Evolutionary conservation across 2,329 filamentous ascomycete genomes (phyloP), one percentile per base, ranked within the genome.

Genomic region (Mycogone perniciosa): DNA sequence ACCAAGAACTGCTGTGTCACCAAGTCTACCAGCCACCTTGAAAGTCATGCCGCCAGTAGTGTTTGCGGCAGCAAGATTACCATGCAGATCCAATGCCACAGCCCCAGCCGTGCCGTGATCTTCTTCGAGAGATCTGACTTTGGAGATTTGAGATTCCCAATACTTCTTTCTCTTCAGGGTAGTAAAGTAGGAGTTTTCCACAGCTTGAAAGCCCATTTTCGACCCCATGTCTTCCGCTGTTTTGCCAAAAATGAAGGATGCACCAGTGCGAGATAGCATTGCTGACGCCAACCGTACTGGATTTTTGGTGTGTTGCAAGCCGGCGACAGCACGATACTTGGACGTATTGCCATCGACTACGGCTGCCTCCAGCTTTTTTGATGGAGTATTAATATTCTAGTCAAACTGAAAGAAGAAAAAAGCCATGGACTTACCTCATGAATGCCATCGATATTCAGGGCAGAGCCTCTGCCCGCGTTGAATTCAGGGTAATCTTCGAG

Each of bases 41-140:
- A 44, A 44, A n/a, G 30, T 44, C 41, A 44, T 44, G n/a, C 41
- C 41, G 27, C 41, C 41, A 7, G 41, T 44, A 5, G 41, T 29
- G 41, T 44, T 44, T 6, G 41, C 41, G 11, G 41, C 41, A 26
- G 41, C 41, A 31, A 44, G 13, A 31, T 44, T 44, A 27, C 41
- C 41, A 27, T 44, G 41, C 30, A 30, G 13, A 44, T 44, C 41
- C 2, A 44, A 30, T 30, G 30, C 41, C n/a, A 44, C 41, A 31
- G 41, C 41, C 10, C 41, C 41, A 26, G 30, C 41, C 7, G 41
- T 44, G 8, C 41, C 41, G 4, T 44, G 41, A 10, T 44, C 41
- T 31, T 35, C 33, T 35, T 35, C 33, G 8, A 35, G 33, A 35
- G 33, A 35, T n/a, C 11, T 35, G 33, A 35, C 33, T 35, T n/a